Evolutionary conservation across 768 basidiomycete genomes (phyloP), one percentile per base, ranked within the genome.

Genomic region (Epithele typhae): DNA sequence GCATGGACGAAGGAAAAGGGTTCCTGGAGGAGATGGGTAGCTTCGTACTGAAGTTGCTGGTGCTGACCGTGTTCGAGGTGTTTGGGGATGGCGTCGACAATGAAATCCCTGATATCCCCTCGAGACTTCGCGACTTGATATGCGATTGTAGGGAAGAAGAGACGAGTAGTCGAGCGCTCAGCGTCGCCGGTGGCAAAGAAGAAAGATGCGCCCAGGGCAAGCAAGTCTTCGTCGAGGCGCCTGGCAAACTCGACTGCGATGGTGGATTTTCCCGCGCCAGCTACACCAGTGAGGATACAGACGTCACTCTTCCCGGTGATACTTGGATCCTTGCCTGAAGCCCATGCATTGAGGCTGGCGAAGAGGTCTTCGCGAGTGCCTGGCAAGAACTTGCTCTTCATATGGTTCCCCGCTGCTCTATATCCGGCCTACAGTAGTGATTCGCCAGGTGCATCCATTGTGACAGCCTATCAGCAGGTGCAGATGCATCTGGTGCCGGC

Each of bases 181-280:
- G 54, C 43, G 24, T 54, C 39, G 11, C 45, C 48, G 2, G 57
- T 51, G 25, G 61, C 56, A 45, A 68, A 69, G 50, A 63, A 65
- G 49, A 65, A 69, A n/a, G 56, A 66, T 2, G 64, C 61, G 3
- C 66, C 69, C 11, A 72, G 63, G 9, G 47, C 37, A n/a, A n/a
- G n/a, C n/a, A n/a, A n/a, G 3, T 53, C 48, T 10, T 45, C 37
- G 4, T 56, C 37, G 12, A 62, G 56, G n/a, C 43, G 45, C 5
- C 54, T 17, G 12, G 64, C 63, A 17, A 71, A 51, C 7, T 66
- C 64, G 33, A 65, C 60, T 5, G 68, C 61, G 15, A 73, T 65
- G 23, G 68, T 50, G 2, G 68, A 68, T 51, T 71, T 72, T 9
- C 71, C 71, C 8, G 52, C 57, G 9, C 71, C 71, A 11, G 69